Percentiles rank a stretch among this genome's conserved stretches.
Evolutionary conservation across 257 asterid species (phyloP).

Genomic region (Solanum pinnatisectum): DNA sequence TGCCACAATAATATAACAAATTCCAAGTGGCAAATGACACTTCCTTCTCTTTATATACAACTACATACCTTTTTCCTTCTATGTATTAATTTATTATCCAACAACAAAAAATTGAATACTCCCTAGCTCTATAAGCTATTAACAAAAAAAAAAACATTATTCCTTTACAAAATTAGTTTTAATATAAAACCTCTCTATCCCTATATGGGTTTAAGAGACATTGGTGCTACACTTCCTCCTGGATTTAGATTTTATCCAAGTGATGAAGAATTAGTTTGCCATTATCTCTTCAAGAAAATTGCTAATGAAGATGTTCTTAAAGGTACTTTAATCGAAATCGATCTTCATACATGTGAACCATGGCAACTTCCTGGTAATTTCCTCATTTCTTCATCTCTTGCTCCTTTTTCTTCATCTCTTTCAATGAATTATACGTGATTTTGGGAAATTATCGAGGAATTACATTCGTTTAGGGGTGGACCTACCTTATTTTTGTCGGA

Average conservation of each 20-base stretch:
- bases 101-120: neutral
- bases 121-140: neutral
- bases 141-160: neutral
- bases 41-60: slow-evolving; percentile 13
- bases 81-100: neutral
- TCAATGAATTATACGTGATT: neutral
- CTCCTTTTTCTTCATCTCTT: too few species aligned
- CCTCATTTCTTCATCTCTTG: neutral
- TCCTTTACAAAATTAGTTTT: neutral
- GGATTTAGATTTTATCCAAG: slow-evolving; percentile 85
- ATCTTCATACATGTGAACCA: slow-evolving; percentile 87
- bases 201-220: slow-evolving; percentile 65
- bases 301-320: slow-evolving; percentile 33
- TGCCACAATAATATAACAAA: slow-evolving; percentile 29
- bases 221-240: slow-evolving; percentile 74
- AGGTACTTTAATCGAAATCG: slow-evolving; percentile 71
- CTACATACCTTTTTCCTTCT: slow-evolving; percentile 13
- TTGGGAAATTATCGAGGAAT: neutral
- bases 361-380: slow-evolving; percentile 93
- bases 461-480: neutral
- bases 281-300: slow-evolving; percentile 70
- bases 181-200: neutral
- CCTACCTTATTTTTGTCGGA: neutral
- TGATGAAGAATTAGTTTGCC: slow-evolving; percentile 77
- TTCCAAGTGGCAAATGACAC: slow-evolving; percentile 24